Conservation (phyloP, 225 moss, liverwort and hornwort species). For the Takakia lepidozioides region DNA sequence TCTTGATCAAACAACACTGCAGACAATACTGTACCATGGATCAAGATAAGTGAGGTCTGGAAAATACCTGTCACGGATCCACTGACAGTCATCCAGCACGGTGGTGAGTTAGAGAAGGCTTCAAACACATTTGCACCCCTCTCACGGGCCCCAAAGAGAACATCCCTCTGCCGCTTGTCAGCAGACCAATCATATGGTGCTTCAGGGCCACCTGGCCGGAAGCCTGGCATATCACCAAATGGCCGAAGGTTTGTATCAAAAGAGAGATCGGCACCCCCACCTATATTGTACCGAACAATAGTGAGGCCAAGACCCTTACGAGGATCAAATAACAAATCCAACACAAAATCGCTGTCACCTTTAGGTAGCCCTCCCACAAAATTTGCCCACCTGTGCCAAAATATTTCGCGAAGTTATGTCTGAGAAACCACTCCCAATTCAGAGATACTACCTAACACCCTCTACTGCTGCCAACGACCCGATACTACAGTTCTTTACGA, state of each 20-base stretch:
- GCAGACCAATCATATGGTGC: conserved; percentile 80
- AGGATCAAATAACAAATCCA: conserved; percentile 82
- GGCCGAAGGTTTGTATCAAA: conserved; percentile 80
- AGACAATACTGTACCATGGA: too few species aligned
- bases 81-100: conserved; percentile 88
- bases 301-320: conserved; percentile 81
- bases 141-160: conserved; percentile 67
- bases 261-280: conserved; percentile 75
- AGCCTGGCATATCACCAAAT: conserved; percentile 82
- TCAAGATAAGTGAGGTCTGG: too few species aligned
- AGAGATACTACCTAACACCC: not conserved
- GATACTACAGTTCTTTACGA: not conserved
- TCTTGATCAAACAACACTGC: too few species aligned
- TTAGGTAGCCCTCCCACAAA: conserved; percentile 86
- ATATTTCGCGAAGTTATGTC: too few species aligned
- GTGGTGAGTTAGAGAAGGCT: conserved; percentile 94
- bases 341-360: conserved; percentile 55
- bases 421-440: not conserved
- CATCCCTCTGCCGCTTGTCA: conserved; percentile 74
- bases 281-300: conserved; percentile 94
- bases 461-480: not conserved
- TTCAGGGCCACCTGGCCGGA: conserved; percentile 34
- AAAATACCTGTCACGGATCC: conserved; percentile 88
- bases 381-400: conserved; percentile 90
- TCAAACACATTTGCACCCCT: conserved; percentile 74